Base-by-base conservation (phyloP, 2,329 filamentous ascomycete genomes). In the Diaporthe sp. region DNA sequence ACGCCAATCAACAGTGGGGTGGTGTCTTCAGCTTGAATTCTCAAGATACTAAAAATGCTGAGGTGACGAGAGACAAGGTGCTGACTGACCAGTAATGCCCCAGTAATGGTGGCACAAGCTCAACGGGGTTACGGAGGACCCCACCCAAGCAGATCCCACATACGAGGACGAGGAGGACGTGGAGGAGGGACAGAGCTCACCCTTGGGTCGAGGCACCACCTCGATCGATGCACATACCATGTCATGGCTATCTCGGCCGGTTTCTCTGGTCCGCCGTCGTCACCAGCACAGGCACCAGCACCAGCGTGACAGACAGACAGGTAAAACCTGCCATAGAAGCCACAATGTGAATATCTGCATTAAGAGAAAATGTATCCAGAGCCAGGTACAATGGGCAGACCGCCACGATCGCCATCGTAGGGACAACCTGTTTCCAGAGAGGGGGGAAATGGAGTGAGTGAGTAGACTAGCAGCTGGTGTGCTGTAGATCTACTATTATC, bases 401-500 rank as follows among this genome's bases (percentile, higher is more conserved):
- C 22, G 57, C 57, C 12, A 15, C 28, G 57, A 17, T 25, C 28
- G 38, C 28, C 60, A 6, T 7, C 5, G 7, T 42, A 50, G 19
- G 64, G 64, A 40, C 64, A 68, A 15, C 47, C 64, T 52, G 45
- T 38, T 33, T 28, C 30, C 15, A 6, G 17, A 19, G 17, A 19
- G 6, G 30, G 25, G 33, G n/a, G 7, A 22, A 52, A 67, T 10
- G 42, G 40, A 47, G 40, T n/a, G 10, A 22, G 28, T n/a, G 4
- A 47, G 25, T 12, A 33, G 19, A n/a, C 61, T 30, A 61, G 61
- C 19, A 54, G 64, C 45, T 52, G 64, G 64, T 28, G 58, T 22
- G 58, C 25, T 64, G 64, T 68, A 68, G 64, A 68, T 68, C n/a
- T n/a, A n/a, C n/a, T n/a, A n/a, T n/a, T n/a, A n/a, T n/a, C 64